Conservation (phyloP, 2,329 filamentous ascomycete genomes). For the Talaromyces sp. region DNA sequence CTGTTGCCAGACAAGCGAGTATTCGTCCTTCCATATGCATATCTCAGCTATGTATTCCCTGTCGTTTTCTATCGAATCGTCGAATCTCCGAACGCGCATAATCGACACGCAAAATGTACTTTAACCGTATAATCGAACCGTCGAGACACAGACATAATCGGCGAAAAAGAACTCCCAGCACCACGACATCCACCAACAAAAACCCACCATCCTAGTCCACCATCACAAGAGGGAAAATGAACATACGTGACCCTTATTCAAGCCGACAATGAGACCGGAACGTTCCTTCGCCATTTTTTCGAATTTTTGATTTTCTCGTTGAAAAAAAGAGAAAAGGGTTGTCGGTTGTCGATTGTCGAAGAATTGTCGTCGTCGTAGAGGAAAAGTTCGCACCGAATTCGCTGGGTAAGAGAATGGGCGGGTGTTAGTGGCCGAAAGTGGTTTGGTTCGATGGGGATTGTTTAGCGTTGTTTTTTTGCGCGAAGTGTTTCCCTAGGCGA, state of each 20-base stretch:
- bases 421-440: slow-evolving; percentile 10
- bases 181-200: not conserved
- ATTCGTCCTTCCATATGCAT: not conserved
- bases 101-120: not conserved
- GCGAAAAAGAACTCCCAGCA: not conserved
- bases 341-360: slow-evolving; percentile 16
- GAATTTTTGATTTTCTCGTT: slow-evolving; percentile 30
- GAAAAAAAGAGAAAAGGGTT: slow-evolving; percentile 22
- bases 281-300: slow-evolving; percentile 50
- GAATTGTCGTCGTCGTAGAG: slow-evolving; percentile 13
- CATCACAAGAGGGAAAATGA: not conserved
- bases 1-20: not conserved
- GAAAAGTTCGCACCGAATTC: slow-evolving; percentile 6
- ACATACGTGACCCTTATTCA: slow-evolving; percentile 67
- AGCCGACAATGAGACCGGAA: slow-evolving; percentile 57
- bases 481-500: slow-evolving; percentile 30
- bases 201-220: not conserved
- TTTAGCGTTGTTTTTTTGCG: slow-evolving; percentile 6
- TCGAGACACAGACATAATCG: not conserved
- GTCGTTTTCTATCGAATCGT: too few species aligned
- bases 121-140: not conserved
- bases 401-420: not conserved
- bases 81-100: not conserved
- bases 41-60: not conserved
- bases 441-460: slow-evolving; percentile 33